Conservation (phyloP, 331 rosid species). For the Rhamnella rubrinervis region DNA sequence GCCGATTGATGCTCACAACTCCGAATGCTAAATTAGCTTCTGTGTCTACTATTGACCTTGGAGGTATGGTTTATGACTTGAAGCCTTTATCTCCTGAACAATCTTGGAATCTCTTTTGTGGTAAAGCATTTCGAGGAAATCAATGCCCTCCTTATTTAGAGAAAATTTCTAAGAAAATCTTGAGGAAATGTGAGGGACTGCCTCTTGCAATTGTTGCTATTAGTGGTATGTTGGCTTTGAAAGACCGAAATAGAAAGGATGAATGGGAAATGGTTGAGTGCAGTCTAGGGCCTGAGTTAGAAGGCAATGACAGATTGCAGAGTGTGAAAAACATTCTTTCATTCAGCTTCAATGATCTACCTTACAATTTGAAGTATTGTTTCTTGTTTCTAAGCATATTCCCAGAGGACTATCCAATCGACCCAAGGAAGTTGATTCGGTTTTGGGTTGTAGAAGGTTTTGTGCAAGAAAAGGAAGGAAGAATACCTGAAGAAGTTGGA, state of each 20-base stretch:
- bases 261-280: too few species aligned
- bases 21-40: conserved; percentile 19
- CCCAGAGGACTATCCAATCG: too few species aligned
- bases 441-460: too few species aligned
- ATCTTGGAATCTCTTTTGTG: conserved; percentile 27
- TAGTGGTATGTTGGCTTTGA: conserved; percentile 22
- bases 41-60: background rate
- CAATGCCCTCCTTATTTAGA: conserved; percentile 16
- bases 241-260: conserved; percentile 1
- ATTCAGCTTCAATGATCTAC: too few species aligned
- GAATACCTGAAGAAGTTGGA: too few species aligned
- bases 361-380: too few species aligned
- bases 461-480: too few species aligned
- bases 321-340: too few species aligned
- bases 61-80: conserved; percentile 10
- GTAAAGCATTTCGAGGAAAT: conserved; percentile 9
- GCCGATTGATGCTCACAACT: conserved; percentile 27
- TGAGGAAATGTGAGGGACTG: conserved; percentile 22
- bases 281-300: too few species aligned
- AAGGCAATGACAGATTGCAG: too few species aligned
- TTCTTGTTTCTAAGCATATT: too few species aligned
- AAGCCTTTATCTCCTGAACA: conserved; percentile 10
- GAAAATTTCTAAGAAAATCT: conserved; percentile 5
- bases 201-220: conserved; percentile 25
- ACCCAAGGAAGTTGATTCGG: too few species aligned